Base-by-base conservation (phyloP, 768 basidiomycete species). In the Collybia nuda region DNA sequence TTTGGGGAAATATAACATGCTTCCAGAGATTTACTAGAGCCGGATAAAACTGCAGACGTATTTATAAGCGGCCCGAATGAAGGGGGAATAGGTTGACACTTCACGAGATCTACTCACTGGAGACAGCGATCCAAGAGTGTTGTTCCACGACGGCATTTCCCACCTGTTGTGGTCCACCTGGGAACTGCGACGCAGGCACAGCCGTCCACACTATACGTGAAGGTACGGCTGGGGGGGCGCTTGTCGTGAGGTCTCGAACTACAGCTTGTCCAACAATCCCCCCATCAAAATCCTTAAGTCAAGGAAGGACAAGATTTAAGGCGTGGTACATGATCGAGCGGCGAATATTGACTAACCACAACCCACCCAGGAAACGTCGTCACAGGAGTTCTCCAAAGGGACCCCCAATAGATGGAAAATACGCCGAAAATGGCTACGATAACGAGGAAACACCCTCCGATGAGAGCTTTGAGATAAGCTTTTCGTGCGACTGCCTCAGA, bases 241-340 rank as follows among this genome's bases (percentile, higher is more conserved):
- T 21, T 26, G 48, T 59, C 15, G 65, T 63, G 42, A 82, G 61
- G 1, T 69, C 69, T 54, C 70, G 57, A 0, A 67, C 67, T 15
- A 86, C 74, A 1, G 62, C 62, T 41, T 72, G 67, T 6, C 85
- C 84, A 6, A 86, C 68, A 14, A 69, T 40, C 1, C 70, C 76
- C 5, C 79, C 82, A 37, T 86, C 85, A 53, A 85, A 85, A 57
- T 86, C 83, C 82, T 85, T 29, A 39, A 17, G 44, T 22, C 2
- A 12, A 18, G 24, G 15, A 36, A 5, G 24, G 45, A 57, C 29
- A 54, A 47, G 9, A 6, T 9, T 3, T 38, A 22, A 44, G n/a
- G 15, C 23, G 7, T 6, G 21, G 40, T 22, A n/a, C 38, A 19
- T 3, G 3, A 18, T 9, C 22, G 29, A 44, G 21, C 29, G 40